Base-by-base conservation (phyloP, 2,329 filamentous ascomycete species). In the Pyrenophora teres region DNA sequence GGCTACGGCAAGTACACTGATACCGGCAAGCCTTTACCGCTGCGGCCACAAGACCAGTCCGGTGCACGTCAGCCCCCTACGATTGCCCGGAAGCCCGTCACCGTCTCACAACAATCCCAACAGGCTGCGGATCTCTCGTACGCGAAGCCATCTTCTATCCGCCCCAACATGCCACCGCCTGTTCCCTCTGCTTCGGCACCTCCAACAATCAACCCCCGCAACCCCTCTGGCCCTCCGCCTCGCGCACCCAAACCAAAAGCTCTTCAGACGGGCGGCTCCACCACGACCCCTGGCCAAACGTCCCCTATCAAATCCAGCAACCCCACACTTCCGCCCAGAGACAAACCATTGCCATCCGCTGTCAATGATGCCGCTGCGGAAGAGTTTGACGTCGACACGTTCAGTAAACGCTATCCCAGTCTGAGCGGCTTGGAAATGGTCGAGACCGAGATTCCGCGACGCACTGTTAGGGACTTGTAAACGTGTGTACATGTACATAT, bases 1-100 rank as follows among this genome's bases (percentile, higher is more conserved):
- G 93, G 93, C 0, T 97, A 97, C 70, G 94, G 94, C 6, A 87
- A 87, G 54, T 97, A 89, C 71, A 92, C 92, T 16, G 89, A 69
- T 19, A 64, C 62, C 0, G 62, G 59, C 10, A 72, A 72, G 40
- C 63, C 68, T 5, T 47, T 74, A 2, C 71, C 69, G 1, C 36
- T 56, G 15, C 54, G 69, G 7, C 70, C 70, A 2, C 64, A 67
- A 32, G 68, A 74, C 3, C 67, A 67, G 40, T 52, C 25, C 18
- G 56, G 51, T 6, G 43, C 49, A 25, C 52, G 60, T 19, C 63
- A 64, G 40, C 65, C 67, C 9, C 67, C 62, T 36, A 46, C 60
- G 13, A 57, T 70, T 31, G 58, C 70, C 3, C 62, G 80, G 19
- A 87, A 87, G 64, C 80, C 82, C 2, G 63, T 82, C 8, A 70